A percentile compares a stretch with the other conserved stretches of the same genome.
These are phyloP conservation scores for Thelonectria olida DNA, from an alignment of 2,329 filamentous ascomycete species.

Conservation along the genomic window DNA sequence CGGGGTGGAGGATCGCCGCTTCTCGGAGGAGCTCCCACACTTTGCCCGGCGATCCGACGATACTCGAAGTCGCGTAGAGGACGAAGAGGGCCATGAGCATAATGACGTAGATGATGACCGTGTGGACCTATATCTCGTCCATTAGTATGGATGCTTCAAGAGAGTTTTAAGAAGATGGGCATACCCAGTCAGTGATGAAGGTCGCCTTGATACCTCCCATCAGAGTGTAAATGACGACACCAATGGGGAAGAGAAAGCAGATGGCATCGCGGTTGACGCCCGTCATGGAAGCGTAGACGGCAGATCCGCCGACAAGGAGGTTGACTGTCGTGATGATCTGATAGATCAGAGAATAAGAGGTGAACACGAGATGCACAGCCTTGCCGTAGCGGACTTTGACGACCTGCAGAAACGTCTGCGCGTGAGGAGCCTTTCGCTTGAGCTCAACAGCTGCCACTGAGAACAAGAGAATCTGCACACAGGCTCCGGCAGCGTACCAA, in stretches of 20 bases:
- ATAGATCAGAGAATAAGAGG: slow-evolving; percentile 15
- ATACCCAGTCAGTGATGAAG: slow-evolving; percentile 21
- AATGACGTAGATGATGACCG: slow-evolving; percentile 17
- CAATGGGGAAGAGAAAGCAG: slow-evolving; percentile 20
- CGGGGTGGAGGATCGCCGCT: slow-evolving; percentile 10
- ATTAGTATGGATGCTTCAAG: background rate
- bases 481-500: slow-evolving; percentile 18
- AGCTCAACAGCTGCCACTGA: slow-evolving; percentile 18
- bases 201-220: slow-evolving; percentile 22
- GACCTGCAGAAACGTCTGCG: slow-evolving; percentile 15
- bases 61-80: slow-evolving; percentile 13
- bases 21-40: slow-evolving; percentile 16
- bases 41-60: slow-evolving; percentile 8
- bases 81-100: slow-evolving; percentile 19
- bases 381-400: slow-evolving; percentile 14
- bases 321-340: slow-evolving; percentile 22
- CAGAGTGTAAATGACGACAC: slow-evolving; percentile 17
- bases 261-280: slow-evolving; percentile 21
- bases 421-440: slow-evolving; percentile 17
- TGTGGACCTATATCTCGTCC: too few relatives aligned
- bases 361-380: slow-evolving; percentile 14
- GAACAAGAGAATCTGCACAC: slow-evolving; percentile 17
- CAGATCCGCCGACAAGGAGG: slow-evolving; percentile 18
- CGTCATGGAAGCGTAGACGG: slow-evolving; percentile 20
- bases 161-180: background rate